Conservation (phyloP, 1,139 yeast species). For the Taphrina flavorubra region DNA sequence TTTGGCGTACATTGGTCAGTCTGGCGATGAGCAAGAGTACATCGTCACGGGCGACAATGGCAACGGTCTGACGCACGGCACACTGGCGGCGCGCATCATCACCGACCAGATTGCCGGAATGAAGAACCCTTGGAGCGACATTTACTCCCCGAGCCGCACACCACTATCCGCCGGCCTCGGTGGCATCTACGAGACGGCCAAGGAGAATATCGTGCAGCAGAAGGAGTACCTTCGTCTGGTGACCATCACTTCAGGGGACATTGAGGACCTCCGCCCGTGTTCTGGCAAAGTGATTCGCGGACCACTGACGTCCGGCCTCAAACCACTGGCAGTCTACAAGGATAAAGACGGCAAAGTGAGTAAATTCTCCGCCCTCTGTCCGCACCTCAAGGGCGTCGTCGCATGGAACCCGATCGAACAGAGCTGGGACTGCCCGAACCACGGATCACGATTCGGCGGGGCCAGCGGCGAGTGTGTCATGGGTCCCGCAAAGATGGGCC, state of each 20-base stretch:
- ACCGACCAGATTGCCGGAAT: slow-evolving; percentile 10
- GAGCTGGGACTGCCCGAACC: slow-evolving; percentile 31
- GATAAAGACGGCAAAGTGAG: slow-evolving; percentile 16
- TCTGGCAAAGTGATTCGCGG: slow-evolving; percentile 25
- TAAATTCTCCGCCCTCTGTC: slow-evolving; percentile 33
- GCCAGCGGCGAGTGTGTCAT: slow-evolving; percentile 22
- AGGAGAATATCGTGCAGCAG: slow-evolving; percentile 32
- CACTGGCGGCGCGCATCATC: slow-evolving; percentile 23
- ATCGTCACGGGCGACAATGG: slow-evolving; percentile 36
- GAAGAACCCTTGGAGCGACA: slow-evolving; percentile 16
- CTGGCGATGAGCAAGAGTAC: slow-evolving; percentile 26
- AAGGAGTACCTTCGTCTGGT: slow-evolving; percentile 17
- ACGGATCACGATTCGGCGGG: slow-evolving; percentile 33
- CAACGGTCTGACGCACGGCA: slow-evolving; percentile 37
- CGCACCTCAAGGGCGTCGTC: slow-evolving; percentile 35
- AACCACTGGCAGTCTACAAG: slow-evolving; percentile 35
- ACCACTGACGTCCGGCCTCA: slow-evolving; percentile 18
- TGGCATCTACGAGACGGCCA: slow-evolving; percentile 18
- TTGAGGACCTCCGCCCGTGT: slow-evolving; percentile 24
- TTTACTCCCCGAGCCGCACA: slow-evolving; percentile 18
- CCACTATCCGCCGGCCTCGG: slow-evolving; percentile 7
- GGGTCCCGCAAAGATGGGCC: slow-evolving; percentile 30
- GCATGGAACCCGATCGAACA: slow-evolving; percentile 32
- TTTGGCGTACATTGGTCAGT: slow-evolving; percentile 32
- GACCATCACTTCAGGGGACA: slow-evolving; percentile 3